These are phyloP conservation scores for Neltuma alba DNA, from an alignment of 306 rosid genomes.

Conservation along the genomic window DNA sequence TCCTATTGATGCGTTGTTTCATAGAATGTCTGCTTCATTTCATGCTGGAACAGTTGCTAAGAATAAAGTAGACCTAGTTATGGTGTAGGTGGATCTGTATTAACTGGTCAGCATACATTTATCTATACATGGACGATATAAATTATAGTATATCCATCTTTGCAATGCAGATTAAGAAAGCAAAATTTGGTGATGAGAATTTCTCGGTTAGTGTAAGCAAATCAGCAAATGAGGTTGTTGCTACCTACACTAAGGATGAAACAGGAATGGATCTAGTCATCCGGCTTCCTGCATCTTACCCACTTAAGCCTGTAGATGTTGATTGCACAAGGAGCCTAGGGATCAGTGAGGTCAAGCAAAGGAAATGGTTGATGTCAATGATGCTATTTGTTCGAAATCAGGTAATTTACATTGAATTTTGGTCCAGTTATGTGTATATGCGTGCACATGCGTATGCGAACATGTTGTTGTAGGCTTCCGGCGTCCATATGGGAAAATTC, in stretches of 20 bases:
- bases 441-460: not conserved
- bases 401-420: constrained; percentile 49
- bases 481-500: constrained; percentile 22
- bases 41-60: constrained; percentile 12
- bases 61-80: constrained; percentile 15
- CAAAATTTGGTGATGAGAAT: constrained; percentile 75
- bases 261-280: constrained; percentile 96
- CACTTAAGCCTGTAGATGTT: constrained; percentile 87
- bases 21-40: constrained; percentile 20
- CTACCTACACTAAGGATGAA: constrained; percentile 96
- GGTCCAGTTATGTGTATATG: constrained; percentile 5
- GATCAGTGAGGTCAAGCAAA: constrained; percentile 85
- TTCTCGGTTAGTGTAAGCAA: constrained; percentile 89
- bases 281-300: constrained; percentile 91
- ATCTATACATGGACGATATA: constrained; percentile 1
- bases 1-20: constrained; percentile 7
- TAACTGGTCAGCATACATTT: constrained; percentile 16
- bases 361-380: constrained; percentile 98
- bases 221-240: constrained; percentile 94
- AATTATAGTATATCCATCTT: constrained; percentile 29
- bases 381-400: constrained; percentile 88
- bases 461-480: constrained; percentile 11
- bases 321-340: constrained; percentile 91
- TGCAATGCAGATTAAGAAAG: constrained; percentile 80
- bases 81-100: constrained; percentile 9